Evolutionary conservation across 2,329 filamentous ascomycete species (phyloP), one percentile per base, ranked within the genome.

Genomic region (Aspergillus sp.): DNA sequence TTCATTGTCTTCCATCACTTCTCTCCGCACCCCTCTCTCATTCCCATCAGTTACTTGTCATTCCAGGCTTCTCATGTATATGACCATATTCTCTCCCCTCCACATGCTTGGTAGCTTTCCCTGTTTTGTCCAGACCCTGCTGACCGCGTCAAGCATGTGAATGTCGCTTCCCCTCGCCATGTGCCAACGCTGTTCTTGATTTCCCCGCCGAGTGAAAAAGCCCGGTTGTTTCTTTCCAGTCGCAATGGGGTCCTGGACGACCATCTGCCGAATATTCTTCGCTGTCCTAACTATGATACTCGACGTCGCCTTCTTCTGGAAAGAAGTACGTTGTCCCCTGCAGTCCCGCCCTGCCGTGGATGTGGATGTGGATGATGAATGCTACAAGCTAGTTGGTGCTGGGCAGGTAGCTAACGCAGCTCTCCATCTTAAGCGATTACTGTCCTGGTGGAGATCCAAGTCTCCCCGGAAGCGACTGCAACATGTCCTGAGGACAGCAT

Each of bases 391-490:
- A 38, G 30, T 38, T 38, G 32, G 32, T 36, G 41, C 41, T 23
- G 30, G 27, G 36, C 19, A 17, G 23, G 30, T 17, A 57, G 25
- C 54, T 50, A 38, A 17, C 57, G 17, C 49, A 48, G 42, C 54
- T 49, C 41, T 51, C 36, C 32, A 10, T 36, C 11, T 63, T 55
- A 75, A 94, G 90, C 89, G 86, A 80, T 77, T 91, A 54, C 78
- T 85, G 62, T 80, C 80, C 57, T 91, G 90, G 87, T 88, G 88
- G 80, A 84, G 78, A 58, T 83, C 83, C 64, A 89, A 85, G 73
- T 88, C 84, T 53, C 84, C 85, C 2, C 82, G 85, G 52, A 86
- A 89, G 64, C 78, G 87, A 57, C 88, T 91, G 78, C 82, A 89
- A 47, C 83, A 89, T 62, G 80, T 83, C 23, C 80, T 96, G 51